phyloP scores from a whole-genome alignment of 108 stramenopile genomes.

The Conticribra guillardii region DNA sequence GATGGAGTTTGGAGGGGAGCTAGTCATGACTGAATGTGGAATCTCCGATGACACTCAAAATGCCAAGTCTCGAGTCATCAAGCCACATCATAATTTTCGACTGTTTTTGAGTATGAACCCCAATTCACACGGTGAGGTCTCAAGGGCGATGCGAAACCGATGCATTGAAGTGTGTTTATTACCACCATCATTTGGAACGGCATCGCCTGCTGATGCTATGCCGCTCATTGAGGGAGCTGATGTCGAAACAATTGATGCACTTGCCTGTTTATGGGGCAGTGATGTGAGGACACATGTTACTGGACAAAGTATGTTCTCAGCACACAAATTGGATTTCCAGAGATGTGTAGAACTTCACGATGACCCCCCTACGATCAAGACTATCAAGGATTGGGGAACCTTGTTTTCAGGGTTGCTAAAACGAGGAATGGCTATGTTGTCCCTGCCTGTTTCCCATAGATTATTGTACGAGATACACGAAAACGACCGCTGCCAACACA shows the following conservation, averaged over 20 bases:
- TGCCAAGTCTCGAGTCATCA: constrained; percentile 69
- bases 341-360: constrained; percentile 33
- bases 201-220: background rate
- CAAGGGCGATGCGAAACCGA: constrained; percentile 99
- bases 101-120: constrained; percentile 95
- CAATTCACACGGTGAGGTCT: constrained; percentile 88
- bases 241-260: constrained; percentile 40
- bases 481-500: background rate
- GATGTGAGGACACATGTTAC: constrained; percentile 34
- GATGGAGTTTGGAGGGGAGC: constrained; percentile 91
- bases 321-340: constrained; percentile 32
- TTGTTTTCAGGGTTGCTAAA: constrained; percentile 41
- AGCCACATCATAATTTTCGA: constrained; percentile 94
- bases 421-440: constrained; percentile 38
- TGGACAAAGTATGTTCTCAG: constrained; percentile 31
- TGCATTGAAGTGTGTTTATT: constrained; percentile 92
- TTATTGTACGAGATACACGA: constrained; percentile 46
- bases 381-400: constrained; percentile 45
- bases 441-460: constrained; percentile 31
- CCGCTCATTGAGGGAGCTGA: constrained; percentile 5
- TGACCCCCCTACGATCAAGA: constrained; percentile 40
- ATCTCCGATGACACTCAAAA: constrained; percentile 42
- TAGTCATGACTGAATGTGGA: constrained; percentile 95
- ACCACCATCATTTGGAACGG: constrained; percentile 22
- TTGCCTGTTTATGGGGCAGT: constrained; percentile 36